phyloP scores from a whole-genome alignment of 2,329 filamentous ascomycete species.

The Pseudocercospora eumusae region DNA sequence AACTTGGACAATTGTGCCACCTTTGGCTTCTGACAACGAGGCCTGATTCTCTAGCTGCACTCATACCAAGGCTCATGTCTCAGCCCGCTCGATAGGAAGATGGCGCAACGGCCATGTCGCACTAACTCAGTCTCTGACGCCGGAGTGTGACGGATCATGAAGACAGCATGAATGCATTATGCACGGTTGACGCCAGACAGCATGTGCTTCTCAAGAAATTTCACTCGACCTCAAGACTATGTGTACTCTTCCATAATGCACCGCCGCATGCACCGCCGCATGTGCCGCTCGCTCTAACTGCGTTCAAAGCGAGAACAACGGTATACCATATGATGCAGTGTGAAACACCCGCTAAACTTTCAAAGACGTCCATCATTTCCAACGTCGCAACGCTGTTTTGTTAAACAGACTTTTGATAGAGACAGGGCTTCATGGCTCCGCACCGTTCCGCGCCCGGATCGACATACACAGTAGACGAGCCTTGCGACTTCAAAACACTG shows the following conservation, averaged over 20 bases:
- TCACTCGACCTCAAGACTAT: not conserved
- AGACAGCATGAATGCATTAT: not conserved
- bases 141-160: not conserved
- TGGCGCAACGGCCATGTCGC: not conserved
- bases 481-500: conserved; percentile 15
- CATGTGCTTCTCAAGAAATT: not conserved
- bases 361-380: not conserved
- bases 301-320: conserved; percentile 1
- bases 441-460: conserved; percentile 22
- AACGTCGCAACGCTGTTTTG: conserved; percentile 2
- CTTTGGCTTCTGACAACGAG: conserved; percentile 4
- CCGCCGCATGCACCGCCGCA: not conserved
- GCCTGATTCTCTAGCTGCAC: not conserved
- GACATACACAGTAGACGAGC: conserved; percentile 16
- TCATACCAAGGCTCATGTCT: not conserved
- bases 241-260: not conserved
- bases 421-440: conserved; percentile 14
- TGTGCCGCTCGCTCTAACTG: not conserved
- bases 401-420: conserved; percentile 6
- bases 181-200: not conserved
- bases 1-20: conserved; percentile 2
- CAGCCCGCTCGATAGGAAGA: not conserved
- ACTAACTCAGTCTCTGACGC: conserved; percentile 9
- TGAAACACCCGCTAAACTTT: conserved; percentile 14
- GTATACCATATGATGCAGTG: conserved; percentile 5